phyloP scores from a whole-genome alignment of 208 protist species.

The Phytomonas francai region DNA sequence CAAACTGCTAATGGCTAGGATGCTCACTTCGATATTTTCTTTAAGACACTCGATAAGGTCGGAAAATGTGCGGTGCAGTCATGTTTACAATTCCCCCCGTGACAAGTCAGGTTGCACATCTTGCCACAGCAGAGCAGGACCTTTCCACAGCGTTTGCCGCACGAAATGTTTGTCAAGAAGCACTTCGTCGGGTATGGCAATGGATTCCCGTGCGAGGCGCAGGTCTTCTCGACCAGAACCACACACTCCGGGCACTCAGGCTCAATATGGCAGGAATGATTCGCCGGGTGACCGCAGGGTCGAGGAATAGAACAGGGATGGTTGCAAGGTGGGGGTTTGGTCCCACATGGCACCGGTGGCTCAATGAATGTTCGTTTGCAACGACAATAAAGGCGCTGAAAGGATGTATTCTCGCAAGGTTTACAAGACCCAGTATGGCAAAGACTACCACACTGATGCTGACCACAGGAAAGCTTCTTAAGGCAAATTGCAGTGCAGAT shows the following conservation, averaged over 20 bases:
- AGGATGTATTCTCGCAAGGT: constrained; percentile 56
- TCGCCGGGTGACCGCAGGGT: constrained; percentile 77
- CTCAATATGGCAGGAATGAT: constrained; percentile 76
- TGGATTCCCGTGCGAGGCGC: constrained; percentile 60
- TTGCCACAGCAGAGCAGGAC: constrained; percentile 62
- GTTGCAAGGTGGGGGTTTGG: constrained; percentile 67
- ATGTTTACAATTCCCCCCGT: constrained; percentile 66
- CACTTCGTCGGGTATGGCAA: constrained; percentile 73
- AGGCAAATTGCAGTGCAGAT: constrained; percentile 74
- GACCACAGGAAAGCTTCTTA: constrained; percentile 75
- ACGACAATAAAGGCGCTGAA: constrained; percentile 80
- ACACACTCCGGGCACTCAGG: constrained; percentile 67
- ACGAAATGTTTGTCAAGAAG: constrained; percentile 45
- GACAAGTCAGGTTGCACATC: constrained; percentile 60
- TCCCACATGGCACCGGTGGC: constrained; percentile 88
- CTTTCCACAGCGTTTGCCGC: constrained; percentile 73
- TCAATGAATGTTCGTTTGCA: constrained; percentile 78
- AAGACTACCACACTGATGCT: constrained; percentile 68
- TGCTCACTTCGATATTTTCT: neutral
- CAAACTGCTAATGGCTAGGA: neutral
- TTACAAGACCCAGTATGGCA: constrained; percentile 82
- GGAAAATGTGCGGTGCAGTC: constrained; percentile 40
- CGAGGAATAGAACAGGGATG: constrained; percentile 69
- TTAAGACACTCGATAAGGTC: constrained; percentile 22
- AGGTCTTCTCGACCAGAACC: constrained; percentile 73